A percentile compares a stretch with the other conserved stretches of the same genome.
phyloP scores from a whole-genome alignment of 176 grass and related monocot genomes.

The Oryza nivara region DNA sequence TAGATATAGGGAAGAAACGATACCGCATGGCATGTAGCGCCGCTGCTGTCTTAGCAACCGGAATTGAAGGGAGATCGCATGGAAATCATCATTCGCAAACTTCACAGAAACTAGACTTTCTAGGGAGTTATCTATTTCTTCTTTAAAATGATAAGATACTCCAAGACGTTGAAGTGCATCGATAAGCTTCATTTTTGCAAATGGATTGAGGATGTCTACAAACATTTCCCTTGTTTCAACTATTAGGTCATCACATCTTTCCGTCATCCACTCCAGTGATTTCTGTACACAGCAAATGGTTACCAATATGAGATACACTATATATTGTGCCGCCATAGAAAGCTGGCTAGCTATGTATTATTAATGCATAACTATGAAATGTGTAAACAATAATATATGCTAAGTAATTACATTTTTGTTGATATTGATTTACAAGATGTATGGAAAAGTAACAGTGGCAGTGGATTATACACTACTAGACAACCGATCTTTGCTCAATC shows the following conservation, averaged over 20 bases:
- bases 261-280: background rate
- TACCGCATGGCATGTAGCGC: background rate
- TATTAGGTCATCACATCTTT: background rate
- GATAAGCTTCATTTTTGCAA: slow-evolving; percentile 15
- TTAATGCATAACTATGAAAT: no score
- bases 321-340: no score
- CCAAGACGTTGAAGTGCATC: slow-evolving; percentile 36
- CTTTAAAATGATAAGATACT: slow-evolving; percentile 15
- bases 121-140: background rate
- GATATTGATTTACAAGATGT: no score
- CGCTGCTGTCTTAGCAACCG: slow-evolving; percentile 23
- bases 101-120: background rate
- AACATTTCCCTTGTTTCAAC: background rate
- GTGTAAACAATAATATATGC: no score
- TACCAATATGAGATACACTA: no score
- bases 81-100: no score
- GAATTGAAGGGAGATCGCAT: slow-evolving; percentile 10
- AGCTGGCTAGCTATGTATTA: no score
- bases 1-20: no score
- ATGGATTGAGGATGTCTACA: background rate
- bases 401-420: no score
- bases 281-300: background rate
- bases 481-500: no score
- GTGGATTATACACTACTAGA: no score
- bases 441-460: no score